Evolutionary conservation across 139 green algal species (phyloP), one percentile per base, ranked within the genome.

Genomic region (Auxenochlorella pyrenoidosa): DNA sequence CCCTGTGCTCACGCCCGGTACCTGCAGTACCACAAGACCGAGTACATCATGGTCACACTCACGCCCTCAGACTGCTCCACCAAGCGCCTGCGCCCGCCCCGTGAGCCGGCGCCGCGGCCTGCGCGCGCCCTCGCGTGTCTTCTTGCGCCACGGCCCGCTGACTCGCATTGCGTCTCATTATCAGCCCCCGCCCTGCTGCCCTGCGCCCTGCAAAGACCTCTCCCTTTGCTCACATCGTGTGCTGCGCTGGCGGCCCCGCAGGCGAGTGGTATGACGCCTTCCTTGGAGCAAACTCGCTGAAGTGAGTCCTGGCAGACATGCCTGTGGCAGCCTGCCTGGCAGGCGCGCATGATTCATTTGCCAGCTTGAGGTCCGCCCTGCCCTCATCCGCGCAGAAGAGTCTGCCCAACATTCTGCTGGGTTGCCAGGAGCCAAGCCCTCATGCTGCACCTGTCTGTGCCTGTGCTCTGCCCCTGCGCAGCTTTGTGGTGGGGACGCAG

Each of bases 61-160:
- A 86, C 82, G 0, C 82, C 82, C 65, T 54, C 32, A 34, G 82
- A 86, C 82, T 86, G 82, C 66, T 58, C 66, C 43, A 86, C 82
- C 65, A 59, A 59, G 38, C 82, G 82, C 66, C 66, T 86, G 65
- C 65, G 82, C 65, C 82, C 81, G 41, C 81, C 81, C 2, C 80
- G 80, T 86, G 41, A 65, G 78, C 54, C 16, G 54, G 18, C 54
- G 54, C 15, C 54, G 63, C n/a, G n/a, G n/a, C n/a, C n/a, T n/a
- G n/a, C n/a, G 28, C 63, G 2, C 28, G 63, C 63, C 28, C 22
- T n/a, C n/a, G n/a, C n/a, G n/a, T n/a, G n/a, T n/a, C n/a, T n/a
- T n/a, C n/a, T n/a, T n/a, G n/a, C n/a, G n/a, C n/a, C n/a, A n/a
- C n/a, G n/a, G n/a, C n/a, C n/a, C n/a, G n/a, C n/a, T n/a, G n/a